Percentiles rank a stretch among this genome's conserved stretches.
These are phyloP conservation scores for Yamadazyma mexicana DNA, from an alignment of 1,139 yeast genomes.

Conservation along the genomic window DNA sequence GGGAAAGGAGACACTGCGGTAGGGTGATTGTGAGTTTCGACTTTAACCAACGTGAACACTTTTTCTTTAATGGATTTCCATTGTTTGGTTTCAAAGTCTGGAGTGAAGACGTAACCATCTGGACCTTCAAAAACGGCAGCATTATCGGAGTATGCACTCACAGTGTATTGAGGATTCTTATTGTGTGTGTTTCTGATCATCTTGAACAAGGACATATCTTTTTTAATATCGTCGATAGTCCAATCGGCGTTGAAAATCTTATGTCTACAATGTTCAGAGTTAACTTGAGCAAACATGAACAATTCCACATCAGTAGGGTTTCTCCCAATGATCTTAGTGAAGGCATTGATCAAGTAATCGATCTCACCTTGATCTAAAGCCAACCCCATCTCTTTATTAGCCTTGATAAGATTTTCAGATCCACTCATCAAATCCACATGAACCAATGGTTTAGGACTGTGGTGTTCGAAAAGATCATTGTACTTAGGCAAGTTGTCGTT, in stretches of 20 bases:
- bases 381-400: conserved; percentile 83
- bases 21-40: conserved; percentile 98
- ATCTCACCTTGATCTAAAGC: conserved; percentile 94
- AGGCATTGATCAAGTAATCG: conserved; percentile 80
- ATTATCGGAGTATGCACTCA: conserved; percentile 95
- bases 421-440: conserved; percentile 65
- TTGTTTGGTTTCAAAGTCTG: conserved; percentile 67
- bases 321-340: conserved; percentile 70
- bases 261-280: conserved; percentile 99
- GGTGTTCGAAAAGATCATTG: conserved; percentile 74
- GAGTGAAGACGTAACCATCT: conserved; percentile 73
- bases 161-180: conserved; percentile 75
- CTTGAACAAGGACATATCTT: conserved; percentile 77
- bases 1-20: conserved; percentile 99
- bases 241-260: conserved; percentile 98
- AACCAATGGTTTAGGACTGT: conserved; percentile 82
- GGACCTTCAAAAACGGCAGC: conserved; percentile 96
- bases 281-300: conserved; percentile 99
- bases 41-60: conserved; percentile 89
- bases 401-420: conserved; percentile 62
- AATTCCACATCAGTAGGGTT: conserved; percentile 98
- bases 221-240: conserved; percentile 85
- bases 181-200: conserved; percentile 96
- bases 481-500: conserved; percentile 54
- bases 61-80: conserved; percentile 77